These are phyloP conservation scores for Aspergillus aculeatus DNA, from an alignment of 2,329 filamentous ascomycete genomes.

Conservation along the genomic window DNA sequence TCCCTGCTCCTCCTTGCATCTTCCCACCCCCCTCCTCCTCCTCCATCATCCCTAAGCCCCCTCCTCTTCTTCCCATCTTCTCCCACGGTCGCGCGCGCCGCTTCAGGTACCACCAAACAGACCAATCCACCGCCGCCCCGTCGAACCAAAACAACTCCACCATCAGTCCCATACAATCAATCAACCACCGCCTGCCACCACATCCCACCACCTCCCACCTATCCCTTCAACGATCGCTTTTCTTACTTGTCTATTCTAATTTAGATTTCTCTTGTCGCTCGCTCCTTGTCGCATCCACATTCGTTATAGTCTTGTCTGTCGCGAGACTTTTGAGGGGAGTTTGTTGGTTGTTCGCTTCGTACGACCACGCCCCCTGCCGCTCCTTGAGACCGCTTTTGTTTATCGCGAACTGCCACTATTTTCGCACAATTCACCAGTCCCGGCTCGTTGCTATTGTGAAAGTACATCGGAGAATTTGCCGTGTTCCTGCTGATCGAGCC, in stretches of 20 bases:
- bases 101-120: slow-evolving; percentile 14
- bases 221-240: slow-evolving; percentile 9
- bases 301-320: slow-evolving; percentile 24
- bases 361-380: slow-evolving; percentile 24
- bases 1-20: slow-evolving; percentile 20
- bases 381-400: slow-evolving; percentile 25
- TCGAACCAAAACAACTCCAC: slow-evolving; percentile 5
- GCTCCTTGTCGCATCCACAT: slow-evolving; percentile 26
- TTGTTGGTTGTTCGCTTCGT: slow-evolving; percentile 15
- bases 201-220: slow-evolving; percentile 2
- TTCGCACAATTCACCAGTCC: slow-evolving; percentile 10
- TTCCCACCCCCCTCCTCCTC: slow-evolving; percentile 8
- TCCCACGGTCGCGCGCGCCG: slow-evolving; percentile 24
- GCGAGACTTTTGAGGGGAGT: slow-evolving; percentile 12
- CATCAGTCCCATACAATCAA: slow-evolving; percentile 6
- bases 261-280: slow-evolving; percentile 26
- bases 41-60: slow-evolving; percentile 2
- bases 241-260: slow-evolving; percentile 12
- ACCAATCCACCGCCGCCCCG: not conserved
- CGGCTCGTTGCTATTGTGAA: slow-evolving; percentile 1
- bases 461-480: slow-evolving; percentile 5
- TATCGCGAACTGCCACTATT: slow-evolving; percentile 7
- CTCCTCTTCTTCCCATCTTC: not conserved
- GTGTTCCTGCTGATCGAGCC: not conserved
- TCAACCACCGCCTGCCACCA: slow-evolving; percentile 7